Base-by-base conservation (phyloP, 192 early-diverging fungal genomes). In the Umbelopsis vinacea region DNA sequence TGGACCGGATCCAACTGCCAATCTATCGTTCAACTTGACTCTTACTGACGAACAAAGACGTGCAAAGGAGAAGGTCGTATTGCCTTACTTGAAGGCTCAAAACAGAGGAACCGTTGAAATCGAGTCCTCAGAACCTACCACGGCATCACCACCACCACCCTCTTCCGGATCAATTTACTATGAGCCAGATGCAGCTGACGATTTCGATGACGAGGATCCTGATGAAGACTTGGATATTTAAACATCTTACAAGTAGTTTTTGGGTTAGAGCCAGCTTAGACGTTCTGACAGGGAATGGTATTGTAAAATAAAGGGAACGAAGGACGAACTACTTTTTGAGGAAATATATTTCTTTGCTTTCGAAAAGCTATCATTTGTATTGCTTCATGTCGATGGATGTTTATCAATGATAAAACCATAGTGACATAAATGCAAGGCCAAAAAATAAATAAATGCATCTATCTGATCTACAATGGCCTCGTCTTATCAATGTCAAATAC, bases 201-300 rank as follows among this genome's bases (percentile, higher is more conserved):
- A 97, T 72, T 93, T 91, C 85, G 96, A 97, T 76, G 88, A 90
- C 38, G 95, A 96, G 60, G 95, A 96, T 75, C 93, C 93, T 9
- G 95, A 96, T 78, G 95, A 93, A 63, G 95, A 96, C 83, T 84
- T 96, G 40, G 91, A 91, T 67, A 93, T 96, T 66, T 96, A 83
- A 43, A 7, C 2, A 1, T 43, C 11, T 43, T 43, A 11, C 8
- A 43, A 43, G 40, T 11, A 43, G 6, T 43, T 43, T 43, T 43
- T 43, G 40, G 40, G 40, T 7, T 43, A 43, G 40, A 43, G 6
- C 11, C 40, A 4, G 11, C 11, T 43, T 43, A 43, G 40, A 43
- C 2, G 11, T 43, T 12, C 40, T 43, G 40, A 43, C 1, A 43
- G 40, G 38, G 47, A 48, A 19, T 10, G 19, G n/a, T 17, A 50